These are phyloP conservation scores for Chondrus crispus DNA, from an alignment of 23 red algal species.

Conservation along the genomic window DNA sequence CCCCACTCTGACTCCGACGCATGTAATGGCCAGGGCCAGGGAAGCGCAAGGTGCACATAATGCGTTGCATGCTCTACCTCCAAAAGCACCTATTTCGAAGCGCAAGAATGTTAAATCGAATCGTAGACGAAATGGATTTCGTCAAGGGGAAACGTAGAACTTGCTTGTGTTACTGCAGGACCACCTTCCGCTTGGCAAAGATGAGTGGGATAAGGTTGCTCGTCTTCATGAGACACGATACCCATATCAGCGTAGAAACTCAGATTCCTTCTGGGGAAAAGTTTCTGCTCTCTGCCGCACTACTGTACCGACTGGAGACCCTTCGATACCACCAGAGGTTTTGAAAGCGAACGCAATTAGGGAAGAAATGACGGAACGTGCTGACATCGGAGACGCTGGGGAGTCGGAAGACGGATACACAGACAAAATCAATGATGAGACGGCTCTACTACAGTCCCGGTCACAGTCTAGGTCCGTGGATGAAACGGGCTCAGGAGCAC, in stretches of 20 bases:
- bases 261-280: not conserved
- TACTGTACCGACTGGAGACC: not conserved
- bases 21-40: too few relatives aligned
- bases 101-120: too few relatives aligned
- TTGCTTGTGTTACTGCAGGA: not conserved
- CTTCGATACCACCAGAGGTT: not conserved
- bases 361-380: not conserved
- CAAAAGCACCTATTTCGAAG: too few relatives aligned
- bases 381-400: not conserved
- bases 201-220: slow-evolving; percentile 2
- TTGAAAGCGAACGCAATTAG: not conserved
- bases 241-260: not conserved
- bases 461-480: not conserved
- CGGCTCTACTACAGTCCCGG: not conserved
- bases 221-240: not conserved
- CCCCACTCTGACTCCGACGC: too few relatives aligned
- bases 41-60: too few relatives aligned
- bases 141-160: not conserved
- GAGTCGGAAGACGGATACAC: not conserved
- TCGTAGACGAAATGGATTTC: not conserved
- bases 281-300: not conserved
- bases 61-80: too few relatives aligned
- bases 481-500: not conserved
- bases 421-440: not conserved
- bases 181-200: not conserved